Evolutionary conservation across 345 rosid genomes (phyloP).

Genomic region (Litchi chinensis): DNA sequence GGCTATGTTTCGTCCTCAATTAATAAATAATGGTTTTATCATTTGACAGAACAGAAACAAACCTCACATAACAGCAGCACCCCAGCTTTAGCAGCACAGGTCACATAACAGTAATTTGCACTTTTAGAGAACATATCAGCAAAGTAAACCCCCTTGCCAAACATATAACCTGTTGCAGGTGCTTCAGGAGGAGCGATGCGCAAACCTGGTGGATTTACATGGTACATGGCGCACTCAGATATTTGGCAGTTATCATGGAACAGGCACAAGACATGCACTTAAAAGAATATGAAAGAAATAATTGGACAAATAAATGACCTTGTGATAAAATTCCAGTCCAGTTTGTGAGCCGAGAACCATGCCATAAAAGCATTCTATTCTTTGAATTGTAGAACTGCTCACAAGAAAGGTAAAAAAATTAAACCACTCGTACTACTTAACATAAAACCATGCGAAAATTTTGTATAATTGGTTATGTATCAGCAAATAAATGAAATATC

Average conservation of each 20-base stretch:
- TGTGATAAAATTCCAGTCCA: conserved; percentile 98
- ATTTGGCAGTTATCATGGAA: conserved; percentile 16
- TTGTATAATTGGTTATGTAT: conserved; percentile 2
- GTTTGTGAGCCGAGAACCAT: conserved; percentile 92
- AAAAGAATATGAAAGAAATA: background rate
- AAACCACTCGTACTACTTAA: background rate
- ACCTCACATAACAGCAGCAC: conserved; percentile 94
- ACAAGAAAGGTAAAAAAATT: conserved; percentile 18
- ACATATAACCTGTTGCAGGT: conserved; percentile 88
- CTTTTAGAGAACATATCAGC: conserved; percentile 99
- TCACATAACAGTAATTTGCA: conserved; percentile 83
- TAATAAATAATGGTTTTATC: background rate
- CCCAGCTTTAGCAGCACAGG: conserved; percentile 45
- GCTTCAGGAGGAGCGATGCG: conserved; percentile 98
- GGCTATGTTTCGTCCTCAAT: background rate
- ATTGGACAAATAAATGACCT: conserved; percentile 48
- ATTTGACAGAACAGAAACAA: conserved; percentile 10
- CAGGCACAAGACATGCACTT: background rate
- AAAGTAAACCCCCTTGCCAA: conserved; percentile 95
- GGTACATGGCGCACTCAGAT: conserved; percentile 24
- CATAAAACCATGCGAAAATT: background rate
- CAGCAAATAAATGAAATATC: background rate
- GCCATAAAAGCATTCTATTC: conserved; percentile 93
- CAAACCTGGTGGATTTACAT: conserved; percentile 56
- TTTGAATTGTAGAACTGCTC: conserved; percentile 57